Base-by-base conservation (phyloP, 129 eudicot species). In the Flaveria sonorensis region DNA sequence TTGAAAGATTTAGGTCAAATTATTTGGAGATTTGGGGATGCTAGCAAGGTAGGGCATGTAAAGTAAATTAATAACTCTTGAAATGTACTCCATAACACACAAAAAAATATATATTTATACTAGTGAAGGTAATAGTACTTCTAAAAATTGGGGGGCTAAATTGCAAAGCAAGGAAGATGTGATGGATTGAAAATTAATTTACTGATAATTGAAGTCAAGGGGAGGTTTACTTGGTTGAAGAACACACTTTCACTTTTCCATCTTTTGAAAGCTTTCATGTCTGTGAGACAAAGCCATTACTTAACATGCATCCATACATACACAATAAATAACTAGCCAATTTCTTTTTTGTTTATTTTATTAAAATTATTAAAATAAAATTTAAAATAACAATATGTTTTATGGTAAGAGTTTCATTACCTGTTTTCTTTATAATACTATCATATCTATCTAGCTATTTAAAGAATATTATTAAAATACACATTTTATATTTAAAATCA, bases 221-320 rank as follows among this genome's bases (percentile, higher is more conserved):
- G 72, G 15, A 51, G 79, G 75, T 43, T 81, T 74, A 77, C 75
- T 77, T 68, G 81, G 81, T 77, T 77, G 75, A 68, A 68, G 26
- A 65, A 77, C 68, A 52, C 74, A 74, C 76, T 74, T 80, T 66
- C 76, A 70, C 77, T 61, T 78, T 78, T 77, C 75, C 79, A 21
- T 72, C 56, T 75, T 76, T 76, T 79, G 56, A 60, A 60, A 81
- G 76, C 42, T 78, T 63, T 81, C 68, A 80, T 80, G 69, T 74
- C 70, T 28, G 81, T 50, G 76, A 72, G 68, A 81, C 85, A 77
- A 77, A 85, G 77, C 70, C 59, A 82, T 71, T 82, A 74, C 81
- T 81, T 74, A 82, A 69, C 86, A 85, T 81, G 85, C 80, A 36
- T 75, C 72, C 82, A 84, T 79, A 79, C 66, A 60, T 61, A 13